These are phyloP conservation scores for Neobulgaria alba DNA, from an alignment of 2,329 filamentous ascomycete genomes.

Conservation along the genomic window DNA sequence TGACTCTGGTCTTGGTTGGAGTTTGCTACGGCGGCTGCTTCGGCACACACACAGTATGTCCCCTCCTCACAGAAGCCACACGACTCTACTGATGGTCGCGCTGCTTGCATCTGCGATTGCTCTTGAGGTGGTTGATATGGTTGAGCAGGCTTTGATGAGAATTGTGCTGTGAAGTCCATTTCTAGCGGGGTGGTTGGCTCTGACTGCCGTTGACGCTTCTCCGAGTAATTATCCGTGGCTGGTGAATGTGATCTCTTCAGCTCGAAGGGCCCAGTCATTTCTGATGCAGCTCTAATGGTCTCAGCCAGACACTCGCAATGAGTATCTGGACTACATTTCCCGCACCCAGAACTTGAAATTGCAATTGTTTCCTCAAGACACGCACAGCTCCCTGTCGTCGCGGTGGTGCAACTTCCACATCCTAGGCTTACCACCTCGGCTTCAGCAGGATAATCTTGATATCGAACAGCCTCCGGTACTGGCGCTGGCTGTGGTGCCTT, in stretches of 20 bases:
- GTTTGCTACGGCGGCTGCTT: slow-evolving; percentile 36
- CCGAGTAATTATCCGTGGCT: slow-evolving; percentile 23
- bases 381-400: slow-evolving; percentile 47
- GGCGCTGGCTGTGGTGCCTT: slow-evolving; percentile 16
- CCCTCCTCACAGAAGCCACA: slow-evolving; percentile 80
- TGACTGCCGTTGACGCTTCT: slow-evolving; percentile 49
- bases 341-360: slow-evolving; percentile 51
- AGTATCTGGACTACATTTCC: slow-evolving; percentile 52
- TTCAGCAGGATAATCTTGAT: slow-evolving; percentile 21
- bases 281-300: slow-evolving; percentile 13
- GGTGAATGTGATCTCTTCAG: slow-evolving; percentile 29
- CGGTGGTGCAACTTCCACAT: slow-evolving; percentile 48
- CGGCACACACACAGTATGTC: slow-evolving; percentile 75
- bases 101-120: slow-evolving; percentile 3
- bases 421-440: slow-evolving; percentile 28
- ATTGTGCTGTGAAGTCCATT: slow-evolving; percentile 65
- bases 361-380: slow-evolving; percentile 51
- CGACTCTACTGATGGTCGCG: slow-evolving; percentile 47
- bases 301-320: slow-evolving; percentile 55
- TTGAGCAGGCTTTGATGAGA: slow-evolving; percentile 37
- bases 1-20: slow-evolving; percentile 4
- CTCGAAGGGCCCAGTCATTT: slow-evolving; percentile 10
- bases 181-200: slow-evolving; percentile 44
- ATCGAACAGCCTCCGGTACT: neutral
- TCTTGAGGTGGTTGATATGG: neutral